Evolutionary conservation across 2,329 filamentous ascomycete genomes (phyloP).

Genomic region (Calonectria pteridis): DNA sequence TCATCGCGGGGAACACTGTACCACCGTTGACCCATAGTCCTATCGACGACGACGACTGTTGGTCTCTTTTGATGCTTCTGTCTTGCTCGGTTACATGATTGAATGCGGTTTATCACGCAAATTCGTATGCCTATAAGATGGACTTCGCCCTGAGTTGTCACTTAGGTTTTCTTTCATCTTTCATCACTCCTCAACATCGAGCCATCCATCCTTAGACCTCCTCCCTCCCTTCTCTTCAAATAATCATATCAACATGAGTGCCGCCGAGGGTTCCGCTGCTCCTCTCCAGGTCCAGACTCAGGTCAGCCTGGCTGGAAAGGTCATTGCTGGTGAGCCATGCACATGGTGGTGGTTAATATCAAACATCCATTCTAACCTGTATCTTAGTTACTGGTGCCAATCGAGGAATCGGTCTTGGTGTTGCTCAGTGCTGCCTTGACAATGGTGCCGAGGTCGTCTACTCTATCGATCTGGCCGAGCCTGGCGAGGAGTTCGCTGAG

Average conservation of each 20-base stretch:
- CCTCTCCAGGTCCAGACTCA: conserved; percentile 17
- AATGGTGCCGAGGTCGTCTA: conserved; percentile 53
- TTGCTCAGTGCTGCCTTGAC: conserved; percentile 61
- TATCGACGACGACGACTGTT: not conserved
- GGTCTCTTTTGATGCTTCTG: not conserved
- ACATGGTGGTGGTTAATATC: not conserved
- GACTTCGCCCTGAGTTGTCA: not conserved
- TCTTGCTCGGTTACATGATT: not conserved
- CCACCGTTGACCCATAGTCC: not conserved
- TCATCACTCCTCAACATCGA: not conserved
- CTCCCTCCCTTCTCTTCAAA: not conserved
- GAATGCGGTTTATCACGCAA: not conserved
- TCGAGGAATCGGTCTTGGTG: conserved; percentile 60
- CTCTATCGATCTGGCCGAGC: conserved; percentile 43
- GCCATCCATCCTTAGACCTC: not conserved
- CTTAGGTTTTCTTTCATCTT: not conserved
- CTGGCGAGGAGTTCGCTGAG: conserved; percentile 39
- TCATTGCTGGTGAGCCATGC: conserved; percentile 17
- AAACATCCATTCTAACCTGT: not conserved
- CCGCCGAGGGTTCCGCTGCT: not conserved
- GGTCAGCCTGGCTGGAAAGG: conserved; percentile 19
- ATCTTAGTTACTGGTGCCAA: conserved; percentile 55
- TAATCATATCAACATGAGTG: conserved; percentile 7
- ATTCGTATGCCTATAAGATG: not conserved
- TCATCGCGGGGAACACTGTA: not conserved